phyloP scores from a whole-genome alignment of 2,329 filamentous ascomycete genomes.

The Neonectria magnoliae region DNA sequence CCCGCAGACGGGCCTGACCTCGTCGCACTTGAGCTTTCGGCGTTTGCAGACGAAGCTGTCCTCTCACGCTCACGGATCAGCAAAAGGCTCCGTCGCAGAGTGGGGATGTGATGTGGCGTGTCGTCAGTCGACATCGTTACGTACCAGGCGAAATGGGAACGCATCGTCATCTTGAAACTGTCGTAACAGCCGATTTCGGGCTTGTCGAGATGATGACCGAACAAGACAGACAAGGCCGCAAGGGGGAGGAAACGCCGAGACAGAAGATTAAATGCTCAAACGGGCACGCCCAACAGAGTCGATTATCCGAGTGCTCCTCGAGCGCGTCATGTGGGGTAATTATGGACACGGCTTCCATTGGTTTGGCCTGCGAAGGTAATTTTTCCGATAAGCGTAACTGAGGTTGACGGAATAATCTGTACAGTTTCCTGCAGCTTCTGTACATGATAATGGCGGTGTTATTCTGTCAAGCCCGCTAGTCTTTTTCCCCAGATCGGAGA shows the following conservation, averaged over 20 bases:
- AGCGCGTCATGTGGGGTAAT: not conserved
- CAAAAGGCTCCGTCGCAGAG: not conserved
- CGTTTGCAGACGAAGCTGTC: constrained; percentile 32
- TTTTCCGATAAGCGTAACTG: not conserved
- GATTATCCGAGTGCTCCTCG: not conserved
- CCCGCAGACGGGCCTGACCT: constrained; percentile 35
- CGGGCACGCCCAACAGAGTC: not conserved
- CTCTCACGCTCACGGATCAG: not conserved
- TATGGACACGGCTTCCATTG: not conserved
- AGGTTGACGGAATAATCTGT: not conserved
- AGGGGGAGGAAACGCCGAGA: not conserved
- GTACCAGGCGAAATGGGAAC: constrained; percentile 38
- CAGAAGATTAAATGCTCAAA: not conserved
- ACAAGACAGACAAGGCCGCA: not conserved
- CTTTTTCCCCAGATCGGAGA: no score
- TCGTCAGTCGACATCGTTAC: not conserved
- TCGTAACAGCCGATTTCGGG: not conserved
- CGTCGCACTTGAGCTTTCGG: constrained; percentile 43
- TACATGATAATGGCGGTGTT: not conserved
- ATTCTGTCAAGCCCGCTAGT: not conserved
- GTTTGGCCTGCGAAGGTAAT: not conserved
- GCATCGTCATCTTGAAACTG: constrained; percentile 22
- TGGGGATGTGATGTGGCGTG: not conserved
- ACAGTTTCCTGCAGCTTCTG: not conserved
- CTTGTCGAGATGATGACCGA: not conserved